These are phyloP conservation scores for Recurvomyces mirabilis DNA, from an alignment of 495 filamentous ascomycete genomes.

Conservation along the genomic window DNA sequence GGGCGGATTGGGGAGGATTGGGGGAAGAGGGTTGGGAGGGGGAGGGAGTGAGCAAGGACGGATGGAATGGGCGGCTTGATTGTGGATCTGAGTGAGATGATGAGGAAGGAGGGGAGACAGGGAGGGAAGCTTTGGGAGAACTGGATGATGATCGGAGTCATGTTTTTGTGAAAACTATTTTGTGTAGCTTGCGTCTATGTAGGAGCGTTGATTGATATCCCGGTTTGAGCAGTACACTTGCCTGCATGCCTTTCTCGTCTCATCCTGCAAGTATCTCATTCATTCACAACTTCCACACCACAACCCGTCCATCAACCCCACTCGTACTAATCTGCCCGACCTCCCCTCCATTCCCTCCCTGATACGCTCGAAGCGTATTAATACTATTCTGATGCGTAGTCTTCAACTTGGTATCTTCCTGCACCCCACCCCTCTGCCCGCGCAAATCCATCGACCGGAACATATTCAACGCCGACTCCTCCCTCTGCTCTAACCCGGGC, in stretches of 20 bases:
- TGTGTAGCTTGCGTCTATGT: too few relatives aligned
- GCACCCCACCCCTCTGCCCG: constrained; percentile 51
- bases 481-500: constrained; percentile 46
- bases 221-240: too few relatives aligned
- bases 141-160: too few relatives aligned
- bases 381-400: constrained; percentile 97
- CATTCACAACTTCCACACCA: constrained; percentile 63
- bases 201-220: too few relatives aligned
- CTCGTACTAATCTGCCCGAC: constrained; percentile 81
- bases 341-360: constrained; percentile 47
- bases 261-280: too few relatives aligned
- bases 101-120: neutral
- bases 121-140: neutral
- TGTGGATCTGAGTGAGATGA: too few relatives aligned
- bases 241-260: too few relatives aligned
- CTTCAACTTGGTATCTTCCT: constrained; percentile 84
- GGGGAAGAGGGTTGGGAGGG: constrained; percentile 59
- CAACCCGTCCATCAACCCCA: constrained; percentile 88
- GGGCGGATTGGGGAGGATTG: constrained; percentile 71
- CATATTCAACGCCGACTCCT: constrained; percentile 91
- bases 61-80: too few relatives aligned
- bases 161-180: too few relatives aligned
- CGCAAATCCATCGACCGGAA: constrained; percentile 97
- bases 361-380: constrained; percentile 64
- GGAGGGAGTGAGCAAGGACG: constrained; percentile 32